Evolutionary conservation across 352 stramenopile species (phyloP), one percentile per base, ranked within the genome.

Genomic region (Vaucheria bursata): DNA sequence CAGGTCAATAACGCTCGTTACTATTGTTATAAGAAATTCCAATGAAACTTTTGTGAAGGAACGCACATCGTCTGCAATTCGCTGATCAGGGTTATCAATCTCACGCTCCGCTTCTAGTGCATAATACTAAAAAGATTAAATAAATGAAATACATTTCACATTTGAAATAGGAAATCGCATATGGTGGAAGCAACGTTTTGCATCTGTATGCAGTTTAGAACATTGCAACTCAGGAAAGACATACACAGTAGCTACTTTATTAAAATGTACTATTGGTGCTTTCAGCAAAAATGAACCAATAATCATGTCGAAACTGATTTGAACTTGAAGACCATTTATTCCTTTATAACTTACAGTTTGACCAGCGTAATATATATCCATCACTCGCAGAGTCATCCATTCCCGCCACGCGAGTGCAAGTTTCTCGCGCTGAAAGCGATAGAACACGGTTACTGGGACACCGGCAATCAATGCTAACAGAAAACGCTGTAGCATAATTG

Each of bases 41-140:
- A 94, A 84, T 39, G 79, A 88, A 78, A 89, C 90, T 36, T 82
- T 78, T 1, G 88, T 93, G 76, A 93, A 94, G 70, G 84, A 84
- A 36, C 85, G 81, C 25, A 93, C 88, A 79, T 93, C 90, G 83
- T 93, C 88, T 1, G 87, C 74, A 38, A 94, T 93, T n/a, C 90
- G 82, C 81, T 94, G 90, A 84, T 94, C 90, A 1, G 90, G 90
- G 78, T 94, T 94, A 50, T 94, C 90, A 5, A 94, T 87, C 71
- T 89, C 81, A 66, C 78, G 29, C 50, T 69, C 74, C 32, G 34
- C 49, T 83, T 93, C 88, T 18, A 93, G 71, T 5, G 76, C 67
- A 78, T 93, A 93, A 74, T 90, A 93, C 1, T 59, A 59, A 18
- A 25, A 59, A n/a, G n/a, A n/a, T n/a, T n/a, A n/a, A n/a, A n/a